Conservation (phyloP, 768 basidiomycete genomes). For the Collybia sordida region DNA sequence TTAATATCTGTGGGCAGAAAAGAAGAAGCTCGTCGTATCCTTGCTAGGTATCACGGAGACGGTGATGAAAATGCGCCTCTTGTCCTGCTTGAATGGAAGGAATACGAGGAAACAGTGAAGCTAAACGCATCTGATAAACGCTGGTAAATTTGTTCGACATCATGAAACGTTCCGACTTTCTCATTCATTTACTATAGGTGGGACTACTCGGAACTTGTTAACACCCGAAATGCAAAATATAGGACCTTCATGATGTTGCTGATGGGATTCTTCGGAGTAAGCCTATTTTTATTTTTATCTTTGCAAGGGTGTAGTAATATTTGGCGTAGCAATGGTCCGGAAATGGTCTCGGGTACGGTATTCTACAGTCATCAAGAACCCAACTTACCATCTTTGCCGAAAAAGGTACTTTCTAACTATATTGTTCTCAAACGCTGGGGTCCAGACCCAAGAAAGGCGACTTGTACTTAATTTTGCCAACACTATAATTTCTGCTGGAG, state of each 20-base stretch:
- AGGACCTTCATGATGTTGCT: conserved; percentile 47
- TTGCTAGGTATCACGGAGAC: conserved; percentile 54
- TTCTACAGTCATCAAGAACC: not conserved
- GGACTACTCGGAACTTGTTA: conserved; percentile 52
- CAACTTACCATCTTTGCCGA: not conserved
- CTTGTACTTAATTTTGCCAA: conserved; percentile 43
- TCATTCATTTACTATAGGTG: conserved; percentile 27
- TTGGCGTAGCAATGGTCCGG: conserved; percentile 48
- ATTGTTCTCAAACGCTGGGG: conserved; percentile 37
- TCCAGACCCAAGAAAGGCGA: conserved; percentile 35
- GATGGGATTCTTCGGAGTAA: conserved; percentile 53
- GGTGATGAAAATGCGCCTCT: conserved; percentile 48
- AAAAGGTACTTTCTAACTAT: conserved; percentile 43
- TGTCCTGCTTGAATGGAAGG: conserved; percentile 50
- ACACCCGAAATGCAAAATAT: conserved; percentile 44
- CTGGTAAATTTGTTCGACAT: conserved; percentile 35
- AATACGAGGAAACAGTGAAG: conserved; percentile 49
- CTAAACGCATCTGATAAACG: conserved; percentile 55
- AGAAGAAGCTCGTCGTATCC: conserved; percentile 46
- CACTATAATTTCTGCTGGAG: conserved; percentile 37
- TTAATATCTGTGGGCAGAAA: conserved; percentile 47
- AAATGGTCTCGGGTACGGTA: conserved; percentile 46
- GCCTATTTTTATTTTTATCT: conserved; percentile 1
- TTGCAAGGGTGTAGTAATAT: not conserved
- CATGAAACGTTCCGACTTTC: not conserved